phyloP scores from a whole-genome alignment of 225 moss, liverwort and hornwort genomes.

The Physcomitrellopsis africana region DNA sequence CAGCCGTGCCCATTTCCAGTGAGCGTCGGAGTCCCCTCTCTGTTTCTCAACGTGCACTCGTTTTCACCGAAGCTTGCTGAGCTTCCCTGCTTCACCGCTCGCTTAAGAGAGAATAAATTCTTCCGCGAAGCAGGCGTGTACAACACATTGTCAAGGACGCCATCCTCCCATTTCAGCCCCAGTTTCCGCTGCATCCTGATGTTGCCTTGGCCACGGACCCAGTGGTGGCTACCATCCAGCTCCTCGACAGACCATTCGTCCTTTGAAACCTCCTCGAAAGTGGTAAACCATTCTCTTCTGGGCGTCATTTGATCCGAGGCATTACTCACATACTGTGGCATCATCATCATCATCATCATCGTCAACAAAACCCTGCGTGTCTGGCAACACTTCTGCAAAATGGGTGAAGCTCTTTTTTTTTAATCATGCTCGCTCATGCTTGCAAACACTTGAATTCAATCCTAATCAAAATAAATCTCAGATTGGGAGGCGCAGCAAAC shows the following conservation, averaged over 20 bases:
- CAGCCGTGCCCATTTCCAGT: background rate
- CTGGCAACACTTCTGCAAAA: no score
- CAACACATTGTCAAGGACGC: conserved; percentile 24
- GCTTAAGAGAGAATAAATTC: conserved; percentile 25
- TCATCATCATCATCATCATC: background rate
- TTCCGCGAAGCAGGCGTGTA: conserved; percentile 3
- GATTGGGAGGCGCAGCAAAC: no score
- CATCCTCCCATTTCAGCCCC: conserved; percentile 28
- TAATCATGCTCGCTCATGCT: no score
- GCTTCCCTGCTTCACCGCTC: conserved; percentile 8
- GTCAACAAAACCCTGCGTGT: no score
- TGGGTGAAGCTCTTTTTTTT: no score
- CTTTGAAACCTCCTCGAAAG: conserved; percentile 27
- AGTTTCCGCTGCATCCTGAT: conserved; percentile 26
- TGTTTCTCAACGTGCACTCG: background rate
- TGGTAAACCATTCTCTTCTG: conserved; percentile 29
- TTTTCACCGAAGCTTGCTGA: conserved; percentile 16
- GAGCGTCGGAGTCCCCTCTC: conserved; percentile 17
- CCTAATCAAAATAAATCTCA: no score
- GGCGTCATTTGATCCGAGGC: conserved; percentile 28
- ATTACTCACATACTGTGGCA: conserved; percentile 18
- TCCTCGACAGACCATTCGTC: conserved; percentile 19
- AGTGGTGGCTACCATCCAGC: conserved; percentile 14
- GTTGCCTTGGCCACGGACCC: conserved; percentile 26
- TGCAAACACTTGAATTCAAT: no score